Evolutionary conservation across 2,329 filamentous ascomycete genomes (phyloP).

Genomic region (Fusarium penzigii): DNA sequence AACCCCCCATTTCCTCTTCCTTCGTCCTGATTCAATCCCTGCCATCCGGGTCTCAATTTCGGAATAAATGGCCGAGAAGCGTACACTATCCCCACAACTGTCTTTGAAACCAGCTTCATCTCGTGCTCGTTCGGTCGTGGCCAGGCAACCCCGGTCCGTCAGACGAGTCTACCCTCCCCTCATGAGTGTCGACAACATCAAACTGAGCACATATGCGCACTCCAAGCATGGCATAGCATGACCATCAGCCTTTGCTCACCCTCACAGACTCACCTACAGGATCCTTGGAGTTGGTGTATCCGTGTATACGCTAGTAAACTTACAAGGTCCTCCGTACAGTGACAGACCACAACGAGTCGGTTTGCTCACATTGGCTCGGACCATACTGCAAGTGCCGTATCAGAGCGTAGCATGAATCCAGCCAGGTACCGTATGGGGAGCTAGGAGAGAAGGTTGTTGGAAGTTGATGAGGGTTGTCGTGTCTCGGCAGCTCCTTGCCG

Average conservation of each 20-base stretch:
- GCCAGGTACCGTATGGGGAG: neutral
- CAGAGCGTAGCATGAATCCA: neutral
- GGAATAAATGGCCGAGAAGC: slow-evolving; percentile 18
- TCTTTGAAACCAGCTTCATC: slow-evolving; percentile 30
- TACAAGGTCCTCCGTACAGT: neutral
- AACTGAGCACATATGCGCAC: slow-evolving; percentile 19
- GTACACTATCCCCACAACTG: slow-evolving; percentile 22
- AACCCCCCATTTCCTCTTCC: neutral
- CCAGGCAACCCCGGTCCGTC: slow-evolving; percentile 22
- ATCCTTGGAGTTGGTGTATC: slow-evolving; percentile 14
- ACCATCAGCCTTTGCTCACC: slow-evolving; percentile 16
- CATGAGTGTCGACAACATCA: slow-evolving; percentile 30
- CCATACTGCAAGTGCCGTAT: slow-evolving; percentile 1
- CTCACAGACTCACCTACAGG: slow-evolving; percentile 13
- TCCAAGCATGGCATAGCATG: slow-evolving; percentile 16
- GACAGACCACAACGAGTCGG: slow-evolving; percentile 14
- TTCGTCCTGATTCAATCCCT: slow-evolving; percentile 8
- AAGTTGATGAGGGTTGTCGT: neutral
- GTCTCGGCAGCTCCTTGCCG: neutral
- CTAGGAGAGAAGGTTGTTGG: neutral
- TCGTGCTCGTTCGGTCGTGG: slow-evolving; percentile 22
- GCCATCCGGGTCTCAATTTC: slow-evolving; percentile 23
- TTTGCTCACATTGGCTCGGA: slow-evolving; percentile 10
- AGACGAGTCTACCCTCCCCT: slow-evolving; percentile 13
- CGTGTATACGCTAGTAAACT: slow-evolving; percentile 11